These are phyloP conservation scores for Bolboschoenus planiculmis DNA, from an alignment of 176 grass and related monocot genomes.

Conservation along the genomic window DNA sequence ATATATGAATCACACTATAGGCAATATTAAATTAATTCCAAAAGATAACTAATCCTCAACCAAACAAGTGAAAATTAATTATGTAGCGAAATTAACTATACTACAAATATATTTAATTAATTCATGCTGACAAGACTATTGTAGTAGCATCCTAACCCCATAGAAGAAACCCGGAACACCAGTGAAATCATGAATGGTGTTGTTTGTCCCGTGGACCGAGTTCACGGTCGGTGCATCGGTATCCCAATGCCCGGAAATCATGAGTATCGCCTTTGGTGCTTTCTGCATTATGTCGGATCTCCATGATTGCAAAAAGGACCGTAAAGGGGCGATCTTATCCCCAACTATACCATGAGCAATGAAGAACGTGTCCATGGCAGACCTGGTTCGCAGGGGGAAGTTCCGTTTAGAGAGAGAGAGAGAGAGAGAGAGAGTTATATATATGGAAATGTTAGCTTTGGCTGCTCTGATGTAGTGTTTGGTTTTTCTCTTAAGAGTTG, in stretches of 20 bases:
- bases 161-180: constrained; percentile 67
- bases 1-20: too few species aligned
- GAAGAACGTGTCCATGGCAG: constrained; percentile 39
- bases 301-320: constrained; percentile 34
- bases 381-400: background rate
- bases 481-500: too few species aligned
- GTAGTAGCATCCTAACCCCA: constrained; percentile 32
- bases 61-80: too few species aligned
- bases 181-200: constrained; percentile 28
- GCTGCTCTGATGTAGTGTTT: too few species aligned
- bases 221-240: constrained; percentile 40
- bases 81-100: too few species aligned
- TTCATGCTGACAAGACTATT: too few species aligned
- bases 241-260: constrained; percentile 81
- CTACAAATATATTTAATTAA: too few species aligned
- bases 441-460: too few species aligned
- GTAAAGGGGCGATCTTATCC: constrained; percentile 8
- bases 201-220: too few species aligned
- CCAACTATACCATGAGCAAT: constrained; percentile 26
- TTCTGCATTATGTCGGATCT: constrained; percentile 1
- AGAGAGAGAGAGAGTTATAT: background rate
- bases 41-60: too few species aligned
- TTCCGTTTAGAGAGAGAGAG: background rate
- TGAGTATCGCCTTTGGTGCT: constrained; percentile 49
- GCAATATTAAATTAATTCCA: too few species aligned